phyloP scores from a whole-genome alignment of 2,329 filamentous ascomycete genomes.

The Pseudovirgaria hyperparasitica region DNA sequence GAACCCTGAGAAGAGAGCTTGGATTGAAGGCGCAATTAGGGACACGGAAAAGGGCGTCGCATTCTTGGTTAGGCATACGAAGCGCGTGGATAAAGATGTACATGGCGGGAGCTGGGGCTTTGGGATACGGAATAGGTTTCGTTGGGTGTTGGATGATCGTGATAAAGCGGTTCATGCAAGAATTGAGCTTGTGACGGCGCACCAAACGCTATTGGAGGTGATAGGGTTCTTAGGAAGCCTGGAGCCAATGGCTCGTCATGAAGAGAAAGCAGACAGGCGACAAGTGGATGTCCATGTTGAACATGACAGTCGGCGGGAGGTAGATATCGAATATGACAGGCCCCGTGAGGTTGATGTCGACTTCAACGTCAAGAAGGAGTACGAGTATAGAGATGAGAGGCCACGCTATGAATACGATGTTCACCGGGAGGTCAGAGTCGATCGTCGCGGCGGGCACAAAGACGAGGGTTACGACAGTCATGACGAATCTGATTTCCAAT shows the following conservation, averaged over 20 bases:
- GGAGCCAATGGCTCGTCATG: conserved; percentile 12
- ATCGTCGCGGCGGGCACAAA: too few species aligned
- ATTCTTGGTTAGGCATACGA: conserved; percentile 23
- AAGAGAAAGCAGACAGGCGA: conserved; percentile 4
- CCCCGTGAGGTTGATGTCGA: too few species aligned
- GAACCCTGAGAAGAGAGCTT: conserved; percentile 23
- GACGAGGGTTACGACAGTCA: too few species aligned
- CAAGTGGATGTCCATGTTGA: too few species aligned
- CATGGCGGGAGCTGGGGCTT: conserved; percentile 22
- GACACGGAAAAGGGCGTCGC: conserved; percentile 23
- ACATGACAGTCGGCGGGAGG: too few species aligned
- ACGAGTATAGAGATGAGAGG: too few species aligned
- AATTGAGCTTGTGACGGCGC: conserved; percentile 21
- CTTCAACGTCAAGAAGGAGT: too few species aligned
- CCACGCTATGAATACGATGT: too few species aligned
- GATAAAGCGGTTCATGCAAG: conserved; percentile 25
- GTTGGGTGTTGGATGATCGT: conserved; percentile 27
- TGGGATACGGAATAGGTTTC: conserved; percentile 21
- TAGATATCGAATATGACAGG: too few species aligned
- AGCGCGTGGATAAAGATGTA: conserved; percentile 21
- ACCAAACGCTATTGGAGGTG: conserved; percentile 22
- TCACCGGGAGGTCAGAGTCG: too few species aligned
- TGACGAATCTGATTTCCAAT: too few species aligned
- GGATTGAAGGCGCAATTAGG: conserved; percentile 24
- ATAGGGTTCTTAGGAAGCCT: conserved; percentile 21